Base-by-base conservation (phyloP, 805 yeast genomes). In the Sugiyamaella lignohabitans region DNA sequence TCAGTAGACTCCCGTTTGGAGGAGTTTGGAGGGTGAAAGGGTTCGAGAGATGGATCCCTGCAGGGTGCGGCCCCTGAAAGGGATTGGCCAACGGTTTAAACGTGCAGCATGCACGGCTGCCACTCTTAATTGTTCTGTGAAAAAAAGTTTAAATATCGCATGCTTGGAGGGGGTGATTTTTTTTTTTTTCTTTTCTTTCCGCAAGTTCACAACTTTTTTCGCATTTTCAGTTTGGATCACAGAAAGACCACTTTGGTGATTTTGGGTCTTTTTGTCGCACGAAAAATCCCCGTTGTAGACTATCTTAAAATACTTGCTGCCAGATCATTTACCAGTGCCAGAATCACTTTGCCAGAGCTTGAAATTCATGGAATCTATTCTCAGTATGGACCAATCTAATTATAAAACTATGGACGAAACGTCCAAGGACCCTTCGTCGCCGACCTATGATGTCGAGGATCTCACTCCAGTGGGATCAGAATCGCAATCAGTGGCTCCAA, bases 201-300 rank as follows among this genome's bases (percentile, higher is more conserved):
- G 5, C 20, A 35, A 35, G 5, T 35, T 35, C 38, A 35, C 30
- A 27, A 27, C 11, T 38, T 38, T 23, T 21, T 38, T 38, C 8
- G 5, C 29, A 11, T 18, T 18, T 35, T 35, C 21, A 16, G 6
- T 35, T 8, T 23, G 5, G 14, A 10, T 38, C 17, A 38, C 5
- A 8, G 16, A 21, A 23, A n/a, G 38, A 21, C 38, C 45, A 42
- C 45, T 42, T 42, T 42, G 45, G 38, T 20, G 45, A 42, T 42
- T 42, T 42, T 42, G 45, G 45, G 38, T 32, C 39, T 34, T 19
- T 29, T 14, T 16, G 14, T 16, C 8, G 11, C n/a, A 6, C 16
- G n/a, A 6, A 42, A 42, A 42, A 30, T 32, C 45, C 29, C 29
- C 41, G 38, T 16, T 14, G 6, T 35, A 6, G 21, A 17, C 8